Percentiles rank a stretch among this genome's conserved stretches.
These are phyloP conservation scores for Akanthomyces muscarius DNA, from an alignment of 2,329 filamentous ascomycete species.

Conservation along the genomic window DNA sequence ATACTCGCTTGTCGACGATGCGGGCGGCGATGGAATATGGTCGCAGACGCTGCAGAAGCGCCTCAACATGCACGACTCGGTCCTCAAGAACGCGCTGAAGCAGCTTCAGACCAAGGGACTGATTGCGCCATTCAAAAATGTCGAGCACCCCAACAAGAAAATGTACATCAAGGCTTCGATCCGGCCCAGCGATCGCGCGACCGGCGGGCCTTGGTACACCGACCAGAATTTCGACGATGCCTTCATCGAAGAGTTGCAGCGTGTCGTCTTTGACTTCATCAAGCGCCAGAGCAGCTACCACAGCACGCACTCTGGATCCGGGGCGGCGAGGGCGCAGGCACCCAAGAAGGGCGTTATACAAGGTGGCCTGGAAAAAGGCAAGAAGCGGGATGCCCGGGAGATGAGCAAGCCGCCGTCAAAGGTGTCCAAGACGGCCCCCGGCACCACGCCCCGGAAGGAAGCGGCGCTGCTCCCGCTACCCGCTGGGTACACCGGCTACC, in stretches of 20 bases:
- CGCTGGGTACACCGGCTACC: constrained; percentile 71
- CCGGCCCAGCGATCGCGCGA: constrained; percentile 81
- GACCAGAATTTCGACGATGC: constrained; percentile 85
- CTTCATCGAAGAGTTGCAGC: constrained; percentile 75
- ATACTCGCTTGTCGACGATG: constrained; percentile 84
- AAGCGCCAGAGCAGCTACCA: constrained; percentile 68
- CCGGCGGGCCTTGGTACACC: constrained; percentile 91
- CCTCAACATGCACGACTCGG: constrained; percentile 78
- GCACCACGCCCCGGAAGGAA: constrained; percentile 30
- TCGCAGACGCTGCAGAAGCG: constrained; percentile 76
- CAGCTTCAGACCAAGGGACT: constrained; percentile 75
- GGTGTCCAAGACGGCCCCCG: constrained; percentile 23
- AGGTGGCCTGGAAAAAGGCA: constrained; percentile 42
- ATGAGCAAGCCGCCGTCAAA: constrained; percentile 32
- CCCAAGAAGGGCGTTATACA: constrained; percentile 56
- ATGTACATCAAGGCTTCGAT: constrained; percentile 92
- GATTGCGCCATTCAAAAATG: constrained; percentile 85
- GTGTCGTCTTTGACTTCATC: constrained; percentile 70
- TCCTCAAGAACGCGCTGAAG: constrained; percentile 78
- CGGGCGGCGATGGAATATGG: constrained; percentile 85
- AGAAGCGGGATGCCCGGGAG: constrained; percentile 48
- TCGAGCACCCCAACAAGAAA: constrained; percentile 85
- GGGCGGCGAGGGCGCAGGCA: constrained; percentile 36
- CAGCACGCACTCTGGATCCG: constrained; percentile 34
- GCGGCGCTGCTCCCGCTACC: constrained; percentile 49